These are phyloP conservation scores for Aspergillus ellipticus DNA, from an alignment of 495 filamentous ascomycete species.

Conservation along the genomic window DNA sequence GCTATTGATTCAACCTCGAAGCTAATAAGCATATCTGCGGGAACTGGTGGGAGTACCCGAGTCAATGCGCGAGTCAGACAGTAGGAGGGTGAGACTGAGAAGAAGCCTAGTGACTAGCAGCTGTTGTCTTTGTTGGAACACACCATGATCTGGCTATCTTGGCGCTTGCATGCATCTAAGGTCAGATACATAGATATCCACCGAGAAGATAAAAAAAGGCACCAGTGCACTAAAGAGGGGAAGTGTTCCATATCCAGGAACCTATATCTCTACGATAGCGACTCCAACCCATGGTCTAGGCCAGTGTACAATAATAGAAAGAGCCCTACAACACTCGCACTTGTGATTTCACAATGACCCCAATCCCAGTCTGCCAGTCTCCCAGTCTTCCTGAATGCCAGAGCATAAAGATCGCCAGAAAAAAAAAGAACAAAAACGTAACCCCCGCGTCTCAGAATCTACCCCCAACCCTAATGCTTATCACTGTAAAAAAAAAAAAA, in stretches of 20 bases:
- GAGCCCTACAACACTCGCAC: too few relatives aligned
- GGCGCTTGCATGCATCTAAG: background rate
- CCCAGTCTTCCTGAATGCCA: too few relatives aligned
- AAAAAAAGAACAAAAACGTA: too few relatives aligned
- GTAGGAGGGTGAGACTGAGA: background rate
- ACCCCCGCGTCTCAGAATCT: too few relatives aligned
- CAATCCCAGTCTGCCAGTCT: too few relatives aligned
- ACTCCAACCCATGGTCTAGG: too few relatives aligned
- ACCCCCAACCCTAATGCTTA: too few relatives aligned
- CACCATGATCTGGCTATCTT: background rate
- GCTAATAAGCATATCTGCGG: background rate
- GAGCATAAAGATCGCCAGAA: too few relatives aligned
- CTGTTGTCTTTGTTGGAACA: background rate
- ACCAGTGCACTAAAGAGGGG: background rate
- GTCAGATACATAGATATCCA: background rate
- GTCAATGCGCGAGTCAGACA: background rate
- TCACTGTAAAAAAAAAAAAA: too few relatives aligned
- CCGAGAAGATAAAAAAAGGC: background rate
- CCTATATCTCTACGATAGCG: background rate
- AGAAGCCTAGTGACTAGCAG: background rate
- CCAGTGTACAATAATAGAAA: too few relatives aligned
- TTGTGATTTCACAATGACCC: too few relatives aligned
- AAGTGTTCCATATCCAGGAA: background rate
- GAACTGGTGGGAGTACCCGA: background rate
- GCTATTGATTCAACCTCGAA: background rate